These are phyloP conservation scores for Hyparrhenia diplandra DNA, from an alignment of 176 grass and related monocot genomes.

Conservation along the genomic window DNA sequence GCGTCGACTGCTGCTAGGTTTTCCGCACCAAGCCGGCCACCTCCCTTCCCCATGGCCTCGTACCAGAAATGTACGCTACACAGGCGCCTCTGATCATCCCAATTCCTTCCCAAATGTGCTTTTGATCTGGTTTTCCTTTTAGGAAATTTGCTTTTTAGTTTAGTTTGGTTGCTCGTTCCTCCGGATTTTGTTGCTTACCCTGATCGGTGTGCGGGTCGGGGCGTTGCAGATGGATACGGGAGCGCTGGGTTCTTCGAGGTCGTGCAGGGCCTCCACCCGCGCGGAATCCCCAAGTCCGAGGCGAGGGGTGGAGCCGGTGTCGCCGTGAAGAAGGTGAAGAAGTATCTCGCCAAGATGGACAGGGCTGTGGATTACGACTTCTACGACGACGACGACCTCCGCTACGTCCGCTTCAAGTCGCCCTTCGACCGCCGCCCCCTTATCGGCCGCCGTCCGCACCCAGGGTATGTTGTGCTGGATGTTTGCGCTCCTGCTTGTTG, in stretches of 20 bases:
- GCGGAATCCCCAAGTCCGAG: constrained; percentile 22
- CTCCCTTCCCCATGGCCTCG: background rate
- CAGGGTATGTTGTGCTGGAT: background rate
- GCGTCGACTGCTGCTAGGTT: background rate
- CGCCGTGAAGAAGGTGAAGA: constrained; percentile 15
- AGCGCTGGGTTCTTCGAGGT: background rate
- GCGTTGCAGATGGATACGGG: constrained; percentile 7
- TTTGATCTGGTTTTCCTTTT: background rate
- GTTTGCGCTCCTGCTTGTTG: background rate
- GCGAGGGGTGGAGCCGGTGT: constrained; percentile 9
- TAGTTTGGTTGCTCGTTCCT: background rate
- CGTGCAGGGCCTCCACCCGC: constrained; percentile 13
- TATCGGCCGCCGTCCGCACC: constrained; percentile 1
- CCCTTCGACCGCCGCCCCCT: constrained; percentile 27
- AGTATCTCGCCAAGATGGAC: constrained; percentile 11
- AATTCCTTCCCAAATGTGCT: background rate
- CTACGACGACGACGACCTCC: constrained; percentile 12
- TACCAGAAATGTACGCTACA: background rate
- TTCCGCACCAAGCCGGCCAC: background rate
- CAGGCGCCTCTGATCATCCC: background rate
- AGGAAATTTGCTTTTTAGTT: background rate
- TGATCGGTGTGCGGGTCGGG: background rate
- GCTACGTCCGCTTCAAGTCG: constrained; percentile 21
- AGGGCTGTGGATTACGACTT: constrained; percentile 15
- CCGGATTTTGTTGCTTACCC: background rate